phyloP scores from a whole-genome alignment of 129 eudicot species.

The Scalesia atractyloides region DNA sequence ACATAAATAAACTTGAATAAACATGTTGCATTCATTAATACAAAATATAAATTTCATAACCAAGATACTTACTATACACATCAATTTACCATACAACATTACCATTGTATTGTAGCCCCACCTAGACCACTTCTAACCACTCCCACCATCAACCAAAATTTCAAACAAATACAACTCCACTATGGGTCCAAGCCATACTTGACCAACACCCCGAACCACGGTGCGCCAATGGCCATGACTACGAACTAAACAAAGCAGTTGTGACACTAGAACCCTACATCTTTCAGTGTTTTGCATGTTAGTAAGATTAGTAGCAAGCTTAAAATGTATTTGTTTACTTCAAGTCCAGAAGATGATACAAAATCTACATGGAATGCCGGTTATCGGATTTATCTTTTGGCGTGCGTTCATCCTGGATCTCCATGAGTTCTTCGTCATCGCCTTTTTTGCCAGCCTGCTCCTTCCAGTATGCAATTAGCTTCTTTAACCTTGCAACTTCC shows the following conservation, averaged over 20 bases:
- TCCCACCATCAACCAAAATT: constrained; percentile 34
- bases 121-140: constrained; percentile 26
- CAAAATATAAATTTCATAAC: constrained; percentile 24
- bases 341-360: not conserved
- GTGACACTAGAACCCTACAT: constrained; percentile 28
- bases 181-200: constrained; percentile 13
- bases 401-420: constrained; percentile 83
- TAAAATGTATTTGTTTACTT: constrained; percentile 10
- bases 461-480: constrained; percentile 79
- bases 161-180: constrained; percentile 17
- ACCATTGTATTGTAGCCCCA: constrained; percentile 16
- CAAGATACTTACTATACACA: constrained; percentile 45
- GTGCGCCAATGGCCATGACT: constrained; percentile 22
- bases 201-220: constrained; percentile 24
- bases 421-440: constrained; percentile 89
- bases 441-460: constrained; percentile 90
- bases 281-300: constrained; percentile 31
- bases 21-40: constrained; percentile 25
- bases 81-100: constrained; percentile 46
- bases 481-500: constrained; percentile 88
- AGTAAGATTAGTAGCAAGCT: constrained; percentile 23
- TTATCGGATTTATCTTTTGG: constrained; percentile 55
- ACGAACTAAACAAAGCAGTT: not conserved
- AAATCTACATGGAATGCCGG: constrained; percentile 76
- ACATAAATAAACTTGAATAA: not conserved